Evolutionary conservation across 1,284 basidiomycete species (phyloP), one percentile per base, ranked within the genome.

Genomic region (Heterobasidion parviporum): DNA sequence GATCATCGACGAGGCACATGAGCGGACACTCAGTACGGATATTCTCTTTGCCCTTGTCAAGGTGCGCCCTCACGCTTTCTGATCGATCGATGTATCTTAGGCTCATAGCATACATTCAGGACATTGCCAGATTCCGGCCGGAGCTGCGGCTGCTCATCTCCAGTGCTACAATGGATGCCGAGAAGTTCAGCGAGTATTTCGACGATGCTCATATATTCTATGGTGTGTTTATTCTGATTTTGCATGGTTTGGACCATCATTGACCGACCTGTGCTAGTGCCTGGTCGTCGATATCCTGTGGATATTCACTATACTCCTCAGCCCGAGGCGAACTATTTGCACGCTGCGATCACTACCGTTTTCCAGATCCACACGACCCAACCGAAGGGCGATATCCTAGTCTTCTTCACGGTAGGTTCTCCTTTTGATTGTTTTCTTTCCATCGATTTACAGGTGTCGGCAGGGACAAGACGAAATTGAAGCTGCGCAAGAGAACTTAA

Each of bases 291-390:
- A 64, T 99, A 94, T 72, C 94, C 97, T 10, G 97, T 99, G 58
- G 97, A 99, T 68, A 96, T 99, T 60, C 94, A 97, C 70, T 98
- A 98, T 75, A 99, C 94, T 35, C 93, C 93, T 18, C 94, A 97
- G 68, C 94, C 95, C 1, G 94, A 97, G 74, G 94, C 95, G 50
- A 98, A 99, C 71, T 99, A 99, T 68, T 83, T 99, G 34, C 95
- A 99, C 67, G 97, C 97, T 6, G 94, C 96, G 34, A 96, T 99
- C 67, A 99, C 96, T 5, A 99, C 97, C 7, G 86, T 99, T 33
- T 97, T 99, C 73, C 97, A 99, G 70, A 99, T 99, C 49, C 97
- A 99, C 69, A 98, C 95, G 1, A 98, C 96, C 0, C 96, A 99
- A 64, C 94, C 95, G 0, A 92, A 90, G 65, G 97, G 97, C n/a